Percentiles rank a stretch among this genome's conserved stretches.
These are phyloP conservation scores for Citrullus colocynthis DNA, from an alignment of 306 rosid genomes.

Conservation along the genomic window DNA sequence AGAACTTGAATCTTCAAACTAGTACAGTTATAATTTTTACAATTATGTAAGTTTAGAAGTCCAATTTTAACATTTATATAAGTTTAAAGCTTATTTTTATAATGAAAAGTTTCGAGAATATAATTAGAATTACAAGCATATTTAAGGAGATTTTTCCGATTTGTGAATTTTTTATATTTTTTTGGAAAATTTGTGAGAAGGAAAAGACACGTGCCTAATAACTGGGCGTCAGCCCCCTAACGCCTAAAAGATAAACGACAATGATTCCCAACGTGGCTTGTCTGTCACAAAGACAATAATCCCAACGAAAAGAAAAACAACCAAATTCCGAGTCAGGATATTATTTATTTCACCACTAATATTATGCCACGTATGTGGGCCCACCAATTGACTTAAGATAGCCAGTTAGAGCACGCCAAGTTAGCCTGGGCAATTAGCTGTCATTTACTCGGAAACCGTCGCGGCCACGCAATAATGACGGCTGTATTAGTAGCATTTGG, in stretches of 20 bases:
- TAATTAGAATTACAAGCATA: too few relatives aligned
- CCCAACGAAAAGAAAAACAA: background rate
- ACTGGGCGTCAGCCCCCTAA: background rate
- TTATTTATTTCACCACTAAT: background rate
- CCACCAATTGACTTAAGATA: background rate
- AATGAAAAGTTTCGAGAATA: too few relatives aligned
- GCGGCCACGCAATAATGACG: background rate
- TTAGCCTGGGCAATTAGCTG: background rate
- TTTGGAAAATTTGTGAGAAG: too few relatives aligned
- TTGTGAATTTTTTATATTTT: too few relatives aligned
- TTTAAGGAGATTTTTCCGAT: too few relatives aligned
- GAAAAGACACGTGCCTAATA: background rate
- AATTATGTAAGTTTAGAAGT: too few relatives aligned
- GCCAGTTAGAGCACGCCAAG: background rate
- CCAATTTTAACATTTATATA: too few relatives aligned
- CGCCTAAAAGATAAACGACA: background rate
- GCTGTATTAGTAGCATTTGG: background rate
- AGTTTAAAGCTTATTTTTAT: too few relatives aligned
- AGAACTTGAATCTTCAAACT: too few relatives aligned
- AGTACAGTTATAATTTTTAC: too few relatives aligned
- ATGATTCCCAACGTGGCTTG: background rate
- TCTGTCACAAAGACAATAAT: background rate
- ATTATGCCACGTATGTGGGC: background rate
- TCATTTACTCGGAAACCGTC: background rate
- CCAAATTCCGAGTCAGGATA: background rate